A percentile compares a stretch with the other conserved stretches of the same genome.
These are phyloP conservation scores for Astrocystis sublimbata DNA, from an alignment of 495 filamentous ascomycete genomes.

Conservation along the genomic window DNA sequence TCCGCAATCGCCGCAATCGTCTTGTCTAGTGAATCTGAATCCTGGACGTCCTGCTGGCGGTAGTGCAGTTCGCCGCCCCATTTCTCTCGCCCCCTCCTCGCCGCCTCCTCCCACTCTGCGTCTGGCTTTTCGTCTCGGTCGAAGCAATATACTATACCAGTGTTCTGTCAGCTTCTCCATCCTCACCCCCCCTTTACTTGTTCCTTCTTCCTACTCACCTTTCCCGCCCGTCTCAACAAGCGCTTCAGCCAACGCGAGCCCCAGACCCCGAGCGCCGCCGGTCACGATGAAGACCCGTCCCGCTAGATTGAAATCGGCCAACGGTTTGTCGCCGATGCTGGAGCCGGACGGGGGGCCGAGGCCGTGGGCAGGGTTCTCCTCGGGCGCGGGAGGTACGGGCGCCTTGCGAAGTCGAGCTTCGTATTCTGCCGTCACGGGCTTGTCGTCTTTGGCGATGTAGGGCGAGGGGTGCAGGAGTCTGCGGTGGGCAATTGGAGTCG, in stretches of 20 bases:
- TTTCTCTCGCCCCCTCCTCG: slow-evolving; percentile 48
- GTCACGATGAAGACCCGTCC: slow-evolving; percentile 63
- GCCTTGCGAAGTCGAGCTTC: background rate
- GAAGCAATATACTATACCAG: slow-evolving; percentile 59
- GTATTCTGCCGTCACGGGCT: background rate
- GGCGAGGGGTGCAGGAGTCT: background rate
- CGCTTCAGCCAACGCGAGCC: slow-evolving; percentile 66
- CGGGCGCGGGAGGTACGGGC: slow-evolving; percentile 23
- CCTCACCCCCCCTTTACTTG: too few relatives aligned
- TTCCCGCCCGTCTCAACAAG: slow-evolving; percentile 69
- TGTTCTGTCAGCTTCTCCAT: background rate
- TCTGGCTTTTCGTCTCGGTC: slow-evolving; percentile 56
- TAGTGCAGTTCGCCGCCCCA: slow-evolving; percentile 63
- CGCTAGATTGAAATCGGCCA: slow-evolving; percentile 54
- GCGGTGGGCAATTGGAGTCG: background rate
- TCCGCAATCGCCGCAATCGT: slow-evolving; percentile 57
- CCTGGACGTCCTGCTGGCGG: slow-evolving; percentile 62
- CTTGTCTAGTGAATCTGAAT: slow-evolving; percentile 55
- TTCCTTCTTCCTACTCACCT: too few relatives aligned
- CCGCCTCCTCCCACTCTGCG: slow-evolving; percentile 51
- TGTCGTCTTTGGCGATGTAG: background rate
- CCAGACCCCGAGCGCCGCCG: slow-evolving; percentile 63
- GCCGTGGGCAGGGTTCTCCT: slow-evolving; percentile 25
- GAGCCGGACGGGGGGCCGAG: slow-evolving; percentile 20
- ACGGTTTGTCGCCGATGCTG: slow-evolving; percentile 29